A percentile compares a stretch with the other conserved stretches of the same genome.
Conservation (phyloP, 1,139 yeast genomes). For the Saccharomyces hybrid region DNA sequence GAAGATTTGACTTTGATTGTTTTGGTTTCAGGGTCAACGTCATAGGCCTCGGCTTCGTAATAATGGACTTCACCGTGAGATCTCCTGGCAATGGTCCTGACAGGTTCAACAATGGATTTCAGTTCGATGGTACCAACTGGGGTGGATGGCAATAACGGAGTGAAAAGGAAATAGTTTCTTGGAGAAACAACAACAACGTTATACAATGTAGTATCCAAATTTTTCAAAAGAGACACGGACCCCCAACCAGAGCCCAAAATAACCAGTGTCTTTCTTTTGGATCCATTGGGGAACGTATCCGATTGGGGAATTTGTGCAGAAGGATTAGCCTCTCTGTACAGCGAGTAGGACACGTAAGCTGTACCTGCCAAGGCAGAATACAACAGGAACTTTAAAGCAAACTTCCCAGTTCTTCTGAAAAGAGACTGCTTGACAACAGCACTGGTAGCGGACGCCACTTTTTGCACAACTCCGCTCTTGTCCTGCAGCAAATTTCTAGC, state of each 20-base stretch:
- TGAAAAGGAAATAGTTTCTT: constrained; percentile 88
- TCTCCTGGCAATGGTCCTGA: constrained; percentile 65
- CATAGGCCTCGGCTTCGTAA: constrained; percentile 87
- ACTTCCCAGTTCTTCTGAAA: constrained; percentile 15
- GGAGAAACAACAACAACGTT: constrained; percentile 89
- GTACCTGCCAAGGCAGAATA: constrained; percentile 36
- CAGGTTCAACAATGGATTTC: constrained; percentile 85
- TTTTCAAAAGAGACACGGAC: constrained; percentile 70
- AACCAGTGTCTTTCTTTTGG: constrained; percentile 80
- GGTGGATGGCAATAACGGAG: constrained; percentile 87
- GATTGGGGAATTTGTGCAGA: constrained; percentile 51
- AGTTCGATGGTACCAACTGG: constrained; percentile 90
- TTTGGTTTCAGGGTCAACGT: constrained; percentile 63
- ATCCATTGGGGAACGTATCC: constrained; percentile 53
- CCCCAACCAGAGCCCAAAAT: constrained; percentile 97
- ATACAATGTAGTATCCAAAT: constrained; percentile 77
- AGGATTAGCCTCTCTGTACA: constrained; percentile 58
- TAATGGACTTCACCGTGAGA: constrained; percentile 73
- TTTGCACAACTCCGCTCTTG: background rate
- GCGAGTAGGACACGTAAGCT: constrained; percentile 47
- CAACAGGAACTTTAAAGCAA: constrained; percentile 34
- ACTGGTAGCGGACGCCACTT: background rate
- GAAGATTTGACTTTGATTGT: constrained; percentile 47
- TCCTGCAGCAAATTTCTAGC: background rate
- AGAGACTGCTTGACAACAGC: background rate